Conservation (phyloP, 2,329 filamentous ascomycete species). For the Sphaerulina musiva region DNA sequence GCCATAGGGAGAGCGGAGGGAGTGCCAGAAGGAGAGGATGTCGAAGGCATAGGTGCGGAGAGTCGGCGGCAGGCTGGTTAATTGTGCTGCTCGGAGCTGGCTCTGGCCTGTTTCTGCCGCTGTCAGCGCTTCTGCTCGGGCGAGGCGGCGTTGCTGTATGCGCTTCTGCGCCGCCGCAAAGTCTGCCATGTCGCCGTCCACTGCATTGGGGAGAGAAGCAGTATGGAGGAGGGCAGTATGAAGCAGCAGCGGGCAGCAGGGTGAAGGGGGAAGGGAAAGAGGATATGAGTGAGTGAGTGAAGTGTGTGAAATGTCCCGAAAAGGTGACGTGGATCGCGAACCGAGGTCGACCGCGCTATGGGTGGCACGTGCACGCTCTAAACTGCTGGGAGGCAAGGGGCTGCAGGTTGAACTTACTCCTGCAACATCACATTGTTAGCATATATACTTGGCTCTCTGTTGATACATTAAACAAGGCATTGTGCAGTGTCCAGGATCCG, state of each 20-base stretch:
- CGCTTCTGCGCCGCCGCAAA: constrained; percentile 88
- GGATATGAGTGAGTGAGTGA: not conserved
- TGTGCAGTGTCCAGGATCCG: too few species aligned
- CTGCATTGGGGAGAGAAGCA: not conserved
- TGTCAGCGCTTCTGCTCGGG: constrained; percentile 51
- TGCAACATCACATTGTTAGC: not conserved
- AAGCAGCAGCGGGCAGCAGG: too few species aligned
- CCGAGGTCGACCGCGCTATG: not conserved
- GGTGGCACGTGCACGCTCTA: not conserved
- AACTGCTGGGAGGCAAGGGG: not conserved
- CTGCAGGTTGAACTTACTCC: not conserved
- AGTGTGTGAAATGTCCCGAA: not conserved
- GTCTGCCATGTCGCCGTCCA: constrained; percentile 42
- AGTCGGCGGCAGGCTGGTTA: constrained; percentile 43
- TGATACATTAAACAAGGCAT: too few species aligned
- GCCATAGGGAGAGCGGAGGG: constrained; percentile 65
- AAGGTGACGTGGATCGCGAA: not conserved
- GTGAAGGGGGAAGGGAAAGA: too few species aligned
- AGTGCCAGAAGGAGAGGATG: constrained; percentile 53
- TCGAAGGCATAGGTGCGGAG: constrained; percentile 44
- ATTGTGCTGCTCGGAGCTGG: constrained; percentile 34
- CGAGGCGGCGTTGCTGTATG: constrained; percentile 70
- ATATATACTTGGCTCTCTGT: not conserved
- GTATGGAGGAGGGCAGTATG: not conserved
- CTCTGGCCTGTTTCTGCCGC: constrained; percentile 48